Base-by-base conservation (phyloP, 1,284 basidiomycete genomes). In the Moniliella sp. region DNA sequence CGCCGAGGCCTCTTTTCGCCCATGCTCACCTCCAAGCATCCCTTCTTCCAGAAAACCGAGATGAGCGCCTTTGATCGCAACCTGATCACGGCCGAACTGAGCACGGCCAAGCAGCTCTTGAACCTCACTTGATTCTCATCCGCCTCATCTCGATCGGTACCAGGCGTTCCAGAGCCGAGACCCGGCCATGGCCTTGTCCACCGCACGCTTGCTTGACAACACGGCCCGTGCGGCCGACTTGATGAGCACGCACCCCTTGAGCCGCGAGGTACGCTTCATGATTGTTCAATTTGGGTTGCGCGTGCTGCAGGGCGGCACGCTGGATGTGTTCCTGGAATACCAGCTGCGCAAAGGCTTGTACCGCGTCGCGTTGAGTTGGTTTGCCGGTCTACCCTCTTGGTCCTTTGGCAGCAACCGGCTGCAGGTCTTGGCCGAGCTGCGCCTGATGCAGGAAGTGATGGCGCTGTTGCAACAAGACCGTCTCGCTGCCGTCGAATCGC, bases 231-330 rank as follows among this genome's bases (percentile, higher is more conserved):
- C 54, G 3, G 42, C 42, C 9, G 32, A 40, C 7, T 29, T 28
- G n/a, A 52, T 58, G 49, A 91, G 83, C 50, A 88, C 80, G 0
- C 86, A 97, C 62, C 73, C 86, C 0, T 67, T 97, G 14, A 75
- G 86, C 23, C 73, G 88, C 18, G 84, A 94, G 65, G 69, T 76
- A 1, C 72, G 83, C 12, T 86, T 88, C 57, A 75, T 78, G 0
- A 74, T 97, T 49, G 65, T 94, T 5, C 66, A 86, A 2, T 91
- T 99, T 52, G 86, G 81, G 0, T 84, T 97, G 56, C 83, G 91
- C 57, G 72, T 83, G 1, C 63, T 97, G 23, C 78, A 80, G 50
- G 81, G 80, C 42, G 86, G 79, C 17, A 71, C 75, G 39, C 66
- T 93, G 46, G 91, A 97, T 57, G 67, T 73, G 0, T 72, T 74